Evolutionary conservation across 176 grass and related monocot genomes (phyloP).

Genomic region (Rhipidocladum racemiflorum): DNA sequence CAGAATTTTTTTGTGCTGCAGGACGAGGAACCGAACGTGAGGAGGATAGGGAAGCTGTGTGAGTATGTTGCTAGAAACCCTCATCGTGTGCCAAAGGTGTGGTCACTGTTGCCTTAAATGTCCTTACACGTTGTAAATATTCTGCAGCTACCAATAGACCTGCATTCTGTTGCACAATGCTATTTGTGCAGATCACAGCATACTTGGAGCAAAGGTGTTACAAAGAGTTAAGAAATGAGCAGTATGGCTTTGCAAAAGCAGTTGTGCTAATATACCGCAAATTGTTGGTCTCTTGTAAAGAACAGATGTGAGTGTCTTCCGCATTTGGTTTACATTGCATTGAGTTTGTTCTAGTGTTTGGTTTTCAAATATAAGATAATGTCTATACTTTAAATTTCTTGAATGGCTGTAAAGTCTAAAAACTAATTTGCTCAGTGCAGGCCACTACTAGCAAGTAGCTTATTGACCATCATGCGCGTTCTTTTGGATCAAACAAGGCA

Average conservation of each 20-base stretch:
- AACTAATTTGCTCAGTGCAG: constrained; percentile 44
- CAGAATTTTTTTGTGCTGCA: neutral
- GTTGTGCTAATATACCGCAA: constrained; percentile 81
- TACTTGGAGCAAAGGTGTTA: constrained; percentile 89
- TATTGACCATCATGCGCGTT: constrained; percentile 62
- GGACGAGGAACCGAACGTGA: constrained; percentile 58
- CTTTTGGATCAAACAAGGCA: constrained; percentile 88
- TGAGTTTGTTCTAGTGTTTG: neutral
- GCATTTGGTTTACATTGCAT: neutral
- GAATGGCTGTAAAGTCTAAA: neutral
- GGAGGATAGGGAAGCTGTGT: constrained; percentile 66
- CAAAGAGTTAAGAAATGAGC: constrained; percentile 71
- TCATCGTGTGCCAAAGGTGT: constrained; percentile 56
- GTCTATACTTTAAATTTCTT: neutral
- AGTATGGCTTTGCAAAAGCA: constrained; percentile 66
- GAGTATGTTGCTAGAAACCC: constrained; percentile 70
- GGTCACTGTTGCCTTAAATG: neutral
- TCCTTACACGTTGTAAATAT: constrained; percentile 9
- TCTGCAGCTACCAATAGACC: constrained; percentile 7
- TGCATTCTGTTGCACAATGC: constrained; percentile 4
- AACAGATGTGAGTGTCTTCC: constrained; percentile 66
- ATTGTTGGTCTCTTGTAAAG: constrained; percentile 68
- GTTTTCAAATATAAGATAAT: neutral
- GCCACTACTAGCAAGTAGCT: constrained; percentile 72
- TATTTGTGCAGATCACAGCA: constrained; percentile 54